Evolutionary conservation across 2,329 filamentous ascomycete species (phyloP).

Genomic region (Remersonia thermophila): DNA sequence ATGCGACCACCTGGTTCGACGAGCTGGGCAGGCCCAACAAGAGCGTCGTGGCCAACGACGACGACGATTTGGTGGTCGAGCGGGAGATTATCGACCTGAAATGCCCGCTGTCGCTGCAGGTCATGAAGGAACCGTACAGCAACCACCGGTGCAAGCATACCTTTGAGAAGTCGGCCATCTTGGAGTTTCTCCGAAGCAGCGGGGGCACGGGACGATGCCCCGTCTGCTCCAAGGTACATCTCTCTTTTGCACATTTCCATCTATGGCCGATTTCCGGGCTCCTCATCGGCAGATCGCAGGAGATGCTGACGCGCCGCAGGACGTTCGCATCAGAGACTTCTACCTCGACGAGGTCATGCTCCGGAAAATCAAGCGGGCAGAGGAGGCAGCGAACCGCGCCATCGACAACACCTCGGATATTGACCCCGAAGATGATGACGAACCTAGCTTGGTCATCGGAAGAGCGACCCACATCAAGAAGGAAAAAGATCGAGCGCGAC

Average conservation of each 20-base stretch:
- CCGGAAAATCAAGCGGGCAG: constrained; percentile 45
- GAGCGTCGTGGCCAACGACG: constrained; percentile 21
- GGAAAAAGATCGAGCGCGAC: constrained; percentile 13
- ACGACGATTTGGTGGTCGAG: constrained; percentile 56
- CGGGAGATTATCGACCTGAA: constrained; percentile 52
- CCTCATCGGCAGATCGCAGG: not conserved
- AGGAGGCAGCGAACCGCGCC: constrained; percentile 30
- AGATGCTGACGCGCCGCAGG: constrained; percentile 24
- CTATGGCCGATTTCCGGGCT: not conserved
- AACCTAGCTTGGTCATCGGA: constrained; percentile 15
- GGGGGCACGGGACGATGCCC: constrained; percentile 43
- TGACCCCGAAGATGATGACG: constrained; percentile 24
- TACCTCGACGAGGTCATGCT: constrained; percentile 43
- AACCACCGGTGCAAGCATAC: constrained; percentile 57
- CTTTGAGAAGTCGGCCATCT: constrained; percentile 55
- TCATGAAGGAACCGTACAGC: constrained; percentile 54
- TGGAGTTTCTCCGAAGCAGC: constrained; percentile 34
- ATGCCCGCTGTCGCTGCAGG: constrained; percentile 55
- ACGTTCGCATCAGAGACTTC: constrained; percentile 40
- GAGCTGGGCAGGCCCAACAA: constrained; percentile 30
- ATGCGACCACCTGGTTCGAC: constrained; percentile 43
- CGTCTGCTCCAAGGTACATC: constrained; percentile 52
- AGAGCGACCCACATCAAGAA: constrained; percentile 17
- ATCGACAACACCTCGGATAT: constrained; percentile 30
- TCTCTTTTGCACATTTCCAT: constrained; percentile 11